A percentile compares a stretch with the other conserved stretches of the same genome.
Conservation (phyloP, 768 basidiomycete genomes). For the Leccinum arenicola region DNA sequence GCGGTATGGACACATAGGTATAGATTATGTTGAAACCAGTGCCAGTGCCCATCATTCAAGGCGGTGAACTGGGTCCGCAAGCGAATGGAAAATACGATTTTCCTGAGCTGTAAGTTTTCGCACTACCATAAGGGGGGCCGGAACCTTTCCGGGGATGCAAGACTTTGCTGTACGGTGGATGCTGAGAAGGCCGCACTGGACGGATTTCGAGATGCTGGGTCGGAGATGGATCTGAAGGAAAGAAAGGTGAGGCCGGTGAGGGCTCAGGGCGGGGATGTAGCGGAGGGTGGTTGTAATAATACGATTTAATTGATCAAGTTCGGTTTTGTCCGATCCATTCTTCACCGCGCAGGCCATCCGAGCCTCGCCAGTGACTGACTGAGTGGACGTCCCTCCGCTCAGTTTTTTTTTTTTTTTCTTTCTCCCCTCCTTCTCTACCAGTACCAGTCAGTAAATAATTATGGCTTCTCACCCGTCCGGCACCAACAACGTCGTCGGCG, state of each 20-base stretch:
- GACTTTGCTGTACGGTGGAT: background rate
- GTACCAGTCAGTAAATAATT: conserved; percentile 22
- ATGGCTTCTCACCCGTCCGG: conserved; percentile 60
- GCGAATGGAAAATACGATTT: conserved; percentile 32
- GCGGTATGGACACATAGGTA: conserved; percentile 2
- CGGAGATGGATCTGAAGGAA: background rate
- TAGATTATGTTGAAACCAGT: conserved; percentile 6
- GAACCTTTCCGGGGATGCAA: background rate
- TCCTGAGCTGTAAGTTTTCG: conserved; percentile 44
- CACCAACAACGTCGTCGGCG: conserved; percentile 80
- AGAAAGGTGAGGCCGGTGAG: background rate
- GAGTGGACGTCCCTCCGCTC: conserved; percentile 5
- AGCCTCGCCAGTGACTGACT: conserved; percentile 17
- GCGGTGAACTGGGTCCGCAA: conserved; percentile 38
- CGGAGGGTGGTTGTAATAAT: conserved; percentile 11
- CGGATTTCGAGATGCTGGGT: conserved; percentile 1
- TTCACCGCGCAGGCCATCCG: conserved; percentile 29
- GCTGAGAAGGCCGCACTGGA: background rate
- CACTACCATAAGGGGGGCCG: conserved; percentile 27
- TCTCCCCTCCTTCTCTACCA: conserved; percentile 10
- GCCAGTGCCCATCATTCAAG: background rate
- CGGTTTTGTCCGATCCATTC: conserved; percentile 34
- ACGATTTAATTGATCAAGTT: conserved; percentile 3
- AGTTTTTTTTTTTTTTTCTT: background rate
- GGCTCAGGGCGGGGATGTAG: conserved; percentile 19